Conservation (phyloP, 345 rosid species). For the Populus alba region DNA sequence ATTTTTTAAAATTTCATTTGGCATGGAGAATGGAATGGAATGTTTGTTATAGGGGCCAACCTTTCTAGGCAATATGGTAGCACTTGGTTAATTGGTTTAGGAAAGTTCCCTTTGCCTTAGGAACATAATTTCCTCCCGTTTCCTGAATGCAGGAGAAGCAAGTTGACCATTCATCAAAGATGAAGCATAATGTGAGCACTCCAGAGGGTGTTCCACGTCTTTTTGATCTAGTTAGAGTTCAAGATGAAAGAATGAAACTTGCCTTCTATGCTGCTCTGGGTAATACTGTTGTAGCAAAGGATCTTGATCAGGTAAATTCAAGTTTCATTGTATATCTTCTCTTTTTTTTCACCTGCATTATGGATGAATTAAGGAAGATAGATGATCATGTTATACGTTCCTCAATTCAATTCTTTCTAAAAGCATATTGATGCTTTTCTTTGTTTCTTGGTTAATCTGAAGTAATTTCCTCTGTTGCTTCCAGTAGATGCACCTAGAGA, state of each 20-base stretch:
- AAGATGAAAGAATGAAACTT: constrained; percentile 88
- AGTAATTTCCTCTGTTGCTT: background rate
- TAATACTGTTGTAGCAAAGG: constrained; percentile 79
- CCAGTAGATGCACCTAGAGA: background rate
- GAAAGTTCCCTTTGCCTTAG: background rate
- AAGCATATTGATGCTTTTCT: background rate
- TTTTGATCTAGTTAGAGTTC: constrained; percentile 80
- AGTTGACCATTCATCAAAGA: constrained; percentile 50
- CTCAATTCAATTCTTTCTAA: background rate
- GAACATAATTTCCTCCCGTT: constrained; percentile 6
- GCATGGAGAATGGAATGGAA: background rate
- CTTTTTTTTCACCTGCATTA: background rate
- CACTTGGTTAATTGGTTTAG: background rate
- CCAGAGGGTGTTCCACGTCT: constrained; percentile 94
- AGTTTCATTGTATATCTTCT: background rate
- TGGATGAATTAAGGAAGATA: background rate
- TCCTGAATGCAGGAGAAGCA: constrained; percentile 74
- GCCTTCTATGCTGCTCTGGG: constrained; percentile 84
- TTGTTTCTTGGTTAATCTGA: background rate
- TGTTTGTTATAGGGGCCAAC: background rate
- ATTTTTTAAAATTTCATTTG: background rate
- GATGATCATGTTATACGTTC: no score
- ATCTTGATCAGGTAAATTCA: constrained; percentile 80
- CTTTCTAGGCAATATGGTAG: background rate
- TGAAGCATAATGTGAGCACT: constrained; percentile 62